These are phyloP conservation scores for Iberis amara DNA, from an alignment of 441 rosid species.

Conservation along the genomic window DNA sequence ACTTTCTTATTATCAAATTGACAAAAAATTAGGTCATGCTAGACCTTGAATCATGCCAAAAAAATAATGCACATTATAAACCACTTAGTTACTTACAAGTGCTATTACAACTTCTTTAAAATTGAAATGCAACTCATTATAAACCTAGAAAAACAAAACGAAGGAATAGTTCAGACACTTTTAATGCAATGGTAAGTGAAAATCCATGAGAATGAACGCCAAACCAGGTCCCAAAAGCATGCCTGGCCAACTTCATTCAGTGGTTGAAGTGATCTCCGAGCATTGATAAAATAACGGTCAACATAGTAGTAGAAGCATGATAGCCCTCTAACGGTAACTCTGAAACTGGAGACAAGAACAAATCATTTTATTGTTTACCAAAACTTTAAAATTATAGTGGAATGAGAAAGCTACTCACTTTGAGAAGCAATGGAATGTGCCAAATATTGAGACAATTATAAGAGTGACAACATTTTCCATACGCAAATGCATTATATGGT, in stretches of 20 bases:
- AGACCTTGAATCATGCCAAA: background rate
- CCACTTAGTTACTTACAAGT: constrained; percentile 39
- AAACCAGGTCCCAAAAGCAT: constrained; percentile 46
- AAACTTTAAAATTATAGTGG: constrained; percentile 1
- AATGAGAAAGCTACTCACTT: constrained; percentile 42
- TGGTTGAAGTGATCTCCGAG: constrained; percentile 50
- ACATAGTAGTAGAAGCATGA: constrained; percentile 65
- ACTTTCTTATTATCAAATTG: constrained; percentile 36
- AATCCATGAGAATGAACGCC: background rate
- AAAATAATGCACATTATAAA: background rate
- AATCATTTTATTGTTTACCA: no score
- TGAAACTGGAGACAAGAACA: no score
- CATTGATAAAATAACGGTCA: constrained; percentile 62
- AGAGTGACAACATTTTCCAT: constrained; percentile 68
- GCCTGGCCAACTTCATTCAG: constrained; percentile 62
- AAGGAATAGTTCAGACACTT: background rate
- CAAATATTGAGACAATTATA: constrained; percentile 89
- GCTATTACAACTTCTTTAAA: constrained; percentile 52
- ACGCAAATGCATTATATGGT: constrained; percentile 35
- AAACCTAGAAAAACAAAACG: constrained; percentile 33
- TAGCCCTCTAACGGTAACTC: constrained; percentile 64
- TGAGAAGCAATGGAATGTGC: constrained; percentile 81
- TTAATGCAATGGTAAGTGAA: background rate
- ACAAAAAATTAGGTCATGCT: background rate
- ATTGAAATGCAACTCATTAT: constrained; percentile 36